phyloP scores from a whole-genome alignment of 1,139 yeast species.

The Yamadazyma diddensiae region DNA sequence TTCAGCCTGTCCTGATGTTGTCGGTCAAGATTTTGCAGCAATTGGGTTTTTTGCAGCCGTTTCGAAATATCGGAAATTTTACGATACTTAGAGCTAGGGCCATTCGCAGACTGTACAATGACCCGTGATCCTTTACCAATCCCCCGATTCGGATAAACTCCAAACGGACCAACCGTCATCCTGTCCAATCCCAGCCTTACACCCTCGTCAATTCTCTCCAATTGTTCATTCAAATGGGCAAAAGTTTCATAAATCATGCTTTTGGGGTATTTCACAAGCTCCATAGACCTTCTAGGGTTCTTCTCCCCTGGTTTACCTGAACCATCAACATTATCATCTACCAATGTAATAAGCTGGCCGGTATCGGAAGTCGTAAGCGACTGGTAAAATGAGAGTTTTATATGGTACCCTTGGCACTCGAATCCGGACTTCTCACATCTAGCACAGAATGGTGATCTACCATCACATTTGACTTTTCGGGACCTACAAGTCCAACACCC shows the following conservation, averaged over 20 bases:
- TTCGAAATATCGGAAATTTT: too few relatives aligned
- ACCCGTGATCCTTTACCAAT: background rate
- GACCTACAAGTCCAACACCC: constrained; percentile 56
- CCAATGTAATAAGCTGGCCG: constrained; percentile 17
- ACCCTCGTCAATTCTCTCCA: constrained; percentile 27
- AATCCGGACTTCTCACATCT: constrained; percentile 43
- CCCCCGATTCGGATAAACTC: constrained; percentile 12
- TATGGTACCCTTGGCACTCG: constrained; percentile 40
- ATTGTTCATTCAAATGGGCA: constrained; percentile 22
- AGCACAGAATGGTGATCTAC: constrained; percentile 37
- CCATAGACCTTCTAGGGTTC: constrained; percentile 38
- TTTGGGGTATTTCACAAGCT: constrained; percentile 32
- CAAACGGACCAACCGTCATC: constrained; percentile 32
- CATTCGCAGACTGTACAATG: too few relatives aligned
- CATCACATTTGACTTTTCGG: constrained; percentile 51
- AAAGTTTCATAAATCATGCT: constrained; percentile 32
- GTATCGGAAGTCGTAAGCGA: constrained; percentile 23
- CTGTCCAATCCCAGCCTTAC: constrained; percentile 9
- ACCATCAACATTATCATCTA: background rate
- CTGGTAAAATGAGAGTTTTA: constrained; percentile 41
- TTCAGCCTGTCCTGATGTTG: too few relatives aligned
- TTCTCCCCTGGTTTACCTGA: constrained; percentile 14
- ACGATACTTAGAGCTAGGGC: too few relatives aligned
- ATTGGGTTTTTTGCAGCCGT: too few relatives aligned
- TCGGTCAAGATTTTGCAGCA: too few relatives aligned